These are phyloP conservation scores for Lomentospora prolificans DNA, from an alignment of 2,329 filamentous ascomycete genomes.

Conservation along the genomic window DNA sequence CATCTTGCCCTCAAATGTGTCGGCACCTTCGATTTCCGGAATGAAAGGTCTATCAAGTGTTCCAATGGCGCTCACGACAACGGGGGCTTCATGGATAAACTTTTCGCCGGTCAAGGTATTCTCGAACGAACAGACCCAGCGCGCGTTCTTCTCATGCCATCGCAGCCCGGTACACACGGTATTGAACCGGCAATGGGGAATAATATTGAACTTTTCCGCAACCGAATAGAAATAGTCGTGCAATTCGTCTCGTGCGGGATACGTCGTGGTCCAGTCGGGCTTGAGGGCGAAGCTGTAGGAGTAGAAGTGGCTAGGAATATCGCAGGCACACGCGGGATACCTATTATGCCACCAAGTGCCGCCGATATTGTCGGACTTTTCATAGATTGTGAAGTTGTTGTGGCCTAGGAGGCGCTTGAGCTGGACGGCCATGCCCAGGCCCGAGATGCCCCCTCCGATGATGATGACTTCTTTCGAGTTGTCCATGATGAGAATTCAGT, in stretches of 20 bases:
- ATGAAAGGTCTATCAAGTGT: conserved; percentile 10
- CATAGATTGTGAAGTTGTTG: conserved; percentile 15
- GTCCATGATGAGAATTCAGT: not conserved
- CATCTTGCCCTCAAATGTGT: not conserved
- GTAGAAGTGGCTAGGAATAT: conserved; percentile 15
- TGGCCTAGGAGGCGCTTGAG: conserved; percentile 15
- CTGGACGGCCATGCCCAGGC: conserved; percentile 15
- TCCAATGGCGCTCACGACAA: conserved; percentile 5
- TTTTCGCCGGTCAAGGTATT: conserved; percentile 11
- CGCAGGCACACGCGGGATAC: conserved; percentile 10
- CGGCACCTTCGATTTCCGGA: not conserved
- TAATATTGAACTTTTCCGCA: conserved; percentile 12
- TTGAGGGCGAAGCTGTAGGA: conserved; percentile 20
- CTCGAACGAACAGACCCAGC: conserved; percentile 14
- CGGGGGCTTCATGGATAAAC: not conserved
- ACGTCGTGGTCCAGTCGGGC: conserved; percentile 18
- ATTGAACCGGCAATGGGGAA: conserved; percentile 14
- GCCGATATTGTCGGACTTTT: conserved; percentile 14
- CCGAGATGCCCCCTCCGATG: conserved; percentile 16
- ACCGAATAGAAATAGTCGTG: conserved; percentile 16
- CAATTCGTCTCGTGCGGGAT: conserved; percentile 18
- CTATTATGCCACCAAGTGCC: conserved; percentile 15
- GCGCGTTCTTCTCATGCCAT: conserved; percentile 14
- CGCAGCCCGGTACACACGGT: conserved; percentile 14
- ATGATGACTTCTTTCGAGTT: conserved; percentile 11